These are phyloP conservation scores for Aristolochia californica DNA, from an alignment of 164 flowering plant genomes.

Conservation along the genomic window DNA sequence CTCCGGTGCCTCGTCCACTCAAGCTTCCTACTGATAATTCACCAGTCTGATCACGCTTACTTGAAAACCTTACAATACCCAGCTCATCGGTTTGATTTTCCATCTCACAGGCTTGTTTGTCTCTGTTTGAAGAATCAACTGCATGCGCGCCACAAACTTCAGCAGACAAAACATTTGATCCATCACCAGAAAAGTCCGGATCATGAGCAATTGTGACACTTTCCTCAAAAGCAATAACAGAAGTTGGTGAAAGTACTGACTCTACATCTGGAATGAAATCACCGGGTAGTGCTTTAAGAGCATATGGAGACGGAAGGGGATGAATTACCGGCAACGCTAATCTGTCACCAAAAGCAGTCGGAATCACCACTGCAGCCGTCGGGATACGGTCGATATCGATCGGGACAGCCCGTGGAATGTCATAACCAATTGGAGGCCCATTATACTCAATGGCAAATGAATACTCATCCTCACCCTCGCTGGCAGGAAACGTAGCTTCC, in stretches of 20 bases:
- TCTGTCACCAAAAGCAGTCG: slow-evolving; percentile 17
- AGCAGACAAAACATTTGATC: background rate
- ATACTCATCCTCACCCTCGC: slow-evolving; percentile 34
- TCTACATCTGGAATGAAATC: slow-evolving; percentile 10
- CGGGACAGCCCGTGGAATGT: slow-evolving; percentile 51
- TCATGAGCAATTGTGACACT: slow-evolving; percentile 7
- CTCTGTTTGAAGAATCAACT: background rate
- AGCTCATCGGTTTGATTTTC: no score
- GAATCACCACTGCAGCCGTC: slow-evolving; percentile 34
- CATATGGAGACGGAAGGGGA: slow-evolving; percentile 31
- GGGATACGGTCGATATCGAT: slow-evolving; percentile 50
- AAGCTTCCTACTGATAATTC: no score
- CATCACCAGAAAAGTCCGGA: background rate
- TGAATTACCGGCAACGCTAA: slow-evolving; percentile 52
- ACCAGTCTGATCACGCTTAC: no score
- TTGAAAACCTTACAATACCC: no score
- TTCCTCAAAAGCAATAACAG: slow-evolving; percentile 13
- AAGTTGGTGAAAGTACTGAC: slow-evolving; percentile 10
- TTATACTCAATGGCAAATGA: slow-evolving; percentile 68
- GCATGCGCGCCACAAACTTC: background rate
- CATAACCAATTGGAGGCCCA: slow-evolving; percentile 55
- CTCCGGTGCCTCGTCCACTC: no score
- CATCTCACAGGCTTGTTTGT: background rate
- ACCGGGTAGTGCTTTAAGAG: slow-evolving; percentile 9
- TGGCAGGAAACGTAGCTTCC: slow-evolving; percentile 19